Base-by-base conservation (phyloP, 2,329 filamentous ascomycete species). In the Phoma herbarum region DNA sequence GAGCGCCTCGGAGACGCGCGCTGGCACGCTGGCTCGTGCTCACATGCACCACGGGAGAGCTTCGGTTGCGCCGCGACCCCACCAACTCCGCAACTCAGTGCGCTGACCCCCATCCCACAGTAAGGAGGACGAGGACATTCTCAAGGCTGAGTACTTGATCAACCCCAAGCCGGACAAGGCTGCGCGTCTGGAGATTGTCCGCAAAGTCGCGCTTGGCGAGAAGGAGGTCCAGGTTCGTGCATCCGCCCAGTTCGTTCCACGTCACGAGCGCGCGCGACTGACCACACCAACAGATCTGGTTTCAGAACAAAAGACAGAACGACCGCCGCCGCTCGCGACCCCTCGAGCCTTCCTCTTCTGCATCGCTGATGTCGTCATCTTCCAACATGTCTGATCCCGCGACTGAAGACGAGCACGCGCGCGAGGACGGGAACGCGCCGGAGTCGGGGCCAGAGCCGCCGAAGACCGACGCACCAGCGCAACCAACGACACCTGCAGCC, bases 141-240 rank as follows among this genome's bases (percentile, higher is more conserved):
- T 97, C 60, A 94, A 97, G 78, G 85, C 90, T 33, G 92, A 94
- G 59, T 97, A 96, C 75, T 85, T 86, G 68, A 85, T 83, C 62
- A 96, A 97, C 76, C 87, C 92, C 7, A 97, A 97, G 78, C 94
- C 94, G 31, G 93, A 97, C 81, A 97, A 96, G 80, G 85, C 88
- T 55, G 90, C 92, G 77, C 91, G 94, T 80, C 85, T 91, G 45
- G 88, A 89, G 58, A 93, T 98, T 64, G 92, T 96, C 60, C 86
- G 87, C 79, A 90, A 88, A 78, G 93, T 97, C 61, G 90, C 91
- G 23, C 84, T 98, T 63, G 94, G 91, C 66, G 93, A 97, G 81
- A 97, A 97, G 78, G 93, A 97, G 82, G 92, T 97, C 35, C 94
- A 97, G 88, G 94, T 97, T 81, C 78, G 89, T 78, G 23, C 43